phyloP scores from a whole-genome alignment of 1,284 basidiomycete species.

The Prillingera fragicola region DNA sequence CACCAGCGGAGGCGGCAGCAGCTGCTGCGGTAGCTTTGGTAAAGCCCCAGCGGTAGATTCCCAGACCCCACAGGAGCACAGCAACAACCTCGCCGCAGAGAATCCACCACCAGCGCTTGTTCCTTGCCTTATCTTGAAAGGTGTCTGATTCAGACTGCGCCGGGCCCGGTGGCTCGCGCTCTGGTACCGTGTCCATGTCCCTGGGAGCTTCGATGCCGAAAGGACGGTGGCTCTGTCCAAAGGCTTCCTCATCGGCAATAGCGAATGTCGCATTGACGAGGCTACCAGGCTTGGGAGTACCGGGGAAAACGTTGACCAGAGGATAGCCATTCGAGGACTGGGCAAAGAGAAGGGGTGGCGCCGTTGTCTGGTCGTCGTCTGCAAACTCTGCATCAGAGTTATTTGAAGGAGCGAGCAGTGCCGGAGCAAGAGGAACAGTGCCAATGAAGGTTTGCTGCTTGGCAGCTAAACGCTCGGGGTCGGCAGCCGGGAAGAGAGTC shows the following conservation, averaged over 20 bases:
- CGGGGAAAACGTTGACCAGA: conserved; percentile 43
- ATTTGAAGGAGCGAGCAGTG: conserved; percentile 16
- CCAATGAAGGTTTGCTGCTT: conserved; percentile 42
- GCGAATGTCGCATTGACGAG: conserved; percentile 40
- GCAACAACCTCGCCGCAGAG: conserved; percentile 17
- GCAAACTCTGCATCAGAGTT: neutral
- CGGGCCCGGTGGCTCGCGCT: too few relatives aligned
- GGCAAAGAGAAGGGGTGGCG: conserved; percentile 35
- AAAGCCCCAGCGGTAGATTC: conserved; percentile 18
- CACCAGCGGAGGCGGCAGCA: conserved; percentile 14
- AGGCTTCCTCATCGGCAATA: conserved; percentile 34
- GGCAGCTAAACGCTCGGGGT: conserved; percentile 9
- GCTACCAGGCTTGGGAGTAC: conserved; percentile 34
- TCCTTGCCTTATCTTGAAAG: too few relatives aligned
- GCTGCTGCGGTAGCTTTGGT: conserved; percentile 10
- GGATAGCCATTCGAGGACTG: conserved; percentile 44
- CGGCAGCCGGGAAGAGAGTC: conserved; percentile 28
- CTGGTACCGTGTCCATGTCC: too few relatives aligned
- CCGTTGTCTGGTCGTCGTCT: neutral
- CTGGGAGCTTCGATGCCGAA: too few relatives aligned
- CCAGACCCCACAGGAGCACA: conserved; percentile 15
- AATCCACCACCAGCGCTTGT: conserved; percentile 16
- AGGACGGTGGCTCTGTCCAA: too few relatives aligned
- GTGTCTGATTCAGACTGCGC: too few relatives aligned
- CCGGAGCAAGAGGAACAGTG: conserved; percentile 26